Evolutionary conservation across 2,329 filamentous ascomycete species (phyloP), one percentile per base, ranked within the genome.

Genomic region (Penicillium aurantiogriseum): DNA sequence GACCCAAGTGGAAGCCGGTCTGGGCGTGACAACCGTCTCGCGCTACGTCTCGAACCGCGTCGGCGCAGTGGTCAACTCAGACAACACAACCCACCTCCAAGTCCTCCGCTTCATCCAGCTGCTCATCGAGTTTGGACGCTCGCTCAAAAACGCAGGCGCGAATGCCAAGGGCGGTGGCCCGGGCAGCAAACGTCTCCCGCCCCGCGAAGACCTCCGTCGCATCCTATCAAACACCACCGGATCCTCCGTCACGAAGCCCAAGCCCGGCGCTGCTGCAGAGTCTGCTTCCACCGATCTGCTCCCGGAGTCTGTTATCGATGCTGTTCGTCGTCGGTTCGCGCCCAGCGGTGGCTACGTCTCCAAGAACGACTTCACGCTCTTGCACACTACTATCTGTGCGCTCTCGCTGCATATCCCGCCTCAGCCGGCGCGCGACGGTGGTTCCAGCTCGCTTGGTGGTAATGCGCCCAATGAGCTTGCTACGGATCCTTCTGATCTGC

Each of bases 301-400:
- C 27, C 71, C 75, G 0, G 75, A 77, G 52, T 64, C 72, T 1
- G 69, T 78, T 48, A 69, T 79, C 51, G 75, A 76, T 51, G 67
- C 72, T 15, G 64, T 79, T 35, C 72, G 77, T 47, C 70, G 74
- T 58, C 73, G 73, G 45, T 79, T 77, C 67, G 76, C 74, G 2
- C 76, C 77, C 0, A 67, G 67, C 39, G 69, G 72, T 42, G 64
- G 68, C 23, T 59, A 66, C 39, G 67, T 79, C 51, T 71, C 69
- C 36, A 72, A 72, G 47, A 70, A 73, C 54, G 74, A 77, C 53
- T 62, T 77, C 47, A 79, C 76, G 1, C 66, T 79, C 48, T 68
- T 80, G 13, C 72, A 77, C 59, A 77, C 77, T 31, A 77, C 77
- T 36, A 77, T 80, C 64, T 78, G 77, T 59, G 77, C 78, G 0